Conservation (phyloP, 169 alveolate genomes). For the Plasmodium billcollinsi region DNA sequence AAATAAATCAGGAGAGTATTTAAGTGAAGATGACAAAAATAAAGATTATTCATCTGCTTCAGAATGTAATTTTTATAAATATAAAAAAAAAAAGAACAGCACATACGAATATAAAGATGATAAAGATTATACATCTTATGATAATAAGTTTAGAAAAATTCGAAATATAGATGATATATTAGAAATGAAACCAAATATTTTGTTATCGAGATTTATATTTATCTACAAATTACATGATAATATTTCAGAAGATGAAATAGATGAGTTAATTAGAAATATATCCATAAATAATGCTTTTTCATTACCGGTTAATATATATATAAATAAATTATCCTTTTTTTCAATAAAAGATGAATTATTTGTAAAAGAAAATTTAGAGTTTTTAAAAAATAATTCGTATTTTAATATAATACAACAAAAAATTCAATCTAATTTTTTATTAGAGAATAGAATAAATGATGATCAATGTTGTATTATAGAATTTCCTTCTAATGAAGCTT, state of each 20-base stretch:
- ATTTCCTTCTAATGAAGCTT: constrained; percentile 68
- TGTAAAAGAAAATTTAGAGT: constrained; percentile 54
- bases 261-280: constrained; percentile 79
- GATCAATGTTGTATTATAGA: constrained; percentile 68
- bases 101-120: constrained; percentile 6
- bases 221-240: constrained; percentile 33
- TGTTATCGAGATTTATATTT: constrained; percentile 62
- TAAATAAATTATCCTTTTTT: constrained; percentile 63
- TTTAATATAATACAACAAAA: constrained; percentile 53
- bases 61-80: constrained; percentile 9
- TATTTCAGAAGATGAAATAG: constrained; percentile 83
- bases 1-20: background rate
- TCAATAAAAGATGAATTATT: constrained; percentile 52
- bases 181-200: constrained; percentile 52
- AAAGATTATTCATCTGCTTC: constrained; percentile 45
- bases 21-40: background rate
- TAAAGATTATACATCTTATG: background rate
- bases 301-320: constrained; percentile 75
- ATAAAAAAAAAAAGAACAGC: constrained; percentile 14
- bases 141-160: constrained; percentile 10
- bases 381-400: constrained; percentile 68
- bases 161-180: constrained; percentile 20
- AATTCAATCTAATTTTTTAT: constrained; percentile 7
- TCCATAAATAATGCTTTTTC: constrained; percentile 84
- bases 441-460: constrained; percentile 34